A percentile compares a stretch with the other conserved stretches of the same genome.
These are phyloP conservation scores for Trichophyton benhamiae DNA, from an alignment of 2,329 filamentous ascomycete species.

Conservation along the genomic window DNA sequence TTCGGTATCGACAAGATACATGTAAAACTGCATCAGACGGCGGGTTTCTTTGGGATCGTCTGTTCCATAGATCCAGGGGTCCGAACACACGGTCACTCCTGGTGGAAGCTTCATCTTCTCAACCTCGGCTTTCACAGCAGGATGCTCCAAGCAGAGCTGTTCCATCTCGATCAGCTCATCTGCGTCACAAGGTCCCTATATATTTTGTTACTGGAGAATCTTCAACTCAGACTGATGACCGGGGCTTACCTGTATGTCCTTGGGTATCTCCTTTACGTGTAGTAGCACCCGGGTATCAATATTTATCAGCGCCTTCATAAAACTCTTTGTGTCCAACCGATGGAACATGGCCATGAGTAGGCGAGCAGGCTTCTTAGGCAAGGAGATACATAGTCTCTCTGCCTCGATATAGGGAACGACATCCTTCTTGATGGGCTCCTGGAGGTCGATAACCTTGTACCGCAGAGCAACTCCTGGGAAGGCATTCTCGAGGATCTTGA, in stretches of 20 bases:
- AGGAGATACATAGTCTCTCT: conserved; percentile 42
- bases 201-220: not conserved
- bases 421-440: conserved; percentile 51
- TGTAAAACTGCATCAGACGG: conserved; percentile 31
- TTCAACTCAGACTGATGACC: not conserved
- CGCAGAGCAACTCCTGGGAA: conserved; percentile 28
- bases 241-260: conserved; percentile 33
- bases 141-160: conserved; percentile 43
- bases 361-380: conserved; percentile 40
- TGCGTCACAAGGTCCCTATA: conserved; percentile 45
- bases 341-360: conserved; percentile 43
- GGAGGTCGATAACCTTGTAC: conserved; percentile 56
- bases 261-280: conserved; percentile 33
- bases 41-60: conserved; percentile 29
- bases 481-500: conserved; percentile 25
- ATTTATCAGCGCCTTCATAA: conserved; percentile 31
- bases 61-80: conserved; percentile 58
- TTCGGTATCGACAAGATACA: conserved; percentile 49
- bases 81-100: conserved; percentile 44
- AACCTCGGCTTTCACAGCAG: conserved; percentile 46
- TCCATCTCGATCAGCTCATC: conserved; percentile 50
- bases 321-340: conserved; percentile 31
- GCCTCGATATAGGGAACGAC: conserved; percentile 51
- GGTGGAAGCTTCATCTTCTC: conserved; percentile 47
- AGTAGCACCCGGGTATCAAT: conserved; percentile 26